Evolutionary conservation across 495 filamentous ascomycete species (phyloP).

Genomic region (Xylaria flabelliformis): DNA sequence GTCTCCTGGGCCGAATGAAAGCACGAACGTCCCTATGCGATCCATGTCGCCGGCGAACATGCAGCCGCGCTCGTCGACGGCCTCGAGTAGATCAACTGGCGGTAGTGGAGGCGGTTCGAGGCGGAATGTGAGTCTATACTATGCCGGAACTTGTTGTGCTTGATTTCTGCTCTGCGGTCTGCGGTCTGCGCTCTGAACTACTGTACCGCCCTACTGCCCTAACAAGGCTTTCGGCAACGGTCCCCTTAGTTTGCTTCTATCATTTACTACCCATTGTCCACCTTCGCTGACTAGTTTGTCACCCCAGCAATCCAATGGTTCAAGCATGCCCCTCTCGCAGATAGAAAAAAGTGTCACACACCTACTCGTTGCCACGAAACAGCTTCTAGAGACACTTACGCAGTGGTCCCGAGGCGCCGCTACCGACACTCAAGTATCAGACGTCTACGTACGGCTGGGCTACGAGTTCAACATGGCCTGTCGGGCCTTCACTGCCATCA

Average conservation of each 20-base stretch:
- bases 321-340: slow-evolving; percentile 70
- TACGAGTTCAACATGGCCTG: slow-evolving; percentile 99
- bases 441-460: slow-evolving; percentile 95
- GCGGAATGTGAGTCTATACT: slow-evolving; percentile 57
- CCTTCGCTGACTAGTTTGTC: slow-evolving; percentile 14
- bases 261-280: slow-evolving; percentile 1
- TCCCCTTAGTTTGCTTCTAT: background rate
- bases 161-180: slow-evolving; percentile 13
- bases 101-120: slow-evolving; percentile 46
- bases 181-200: slow-evolving; percentile 16
- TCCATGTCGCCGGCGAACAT: slow-evolving; percentile 72
- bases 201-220: slow-evolving; percentile 3
- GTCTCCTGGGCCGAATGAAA: slow-evolving; percentile 57
- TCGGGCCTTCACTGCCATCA: slow-evolving; percentile 92
- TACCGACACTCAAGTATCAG: slow-evolving; percentile 91
- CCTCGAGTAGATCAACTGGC: slow-evolving; percentile 45
- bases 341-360: slow-evolving; percentile 99
- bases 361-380: slow-evolving; percentile 95
- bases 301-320: slow-evolving; percentile 50
- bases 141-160: slow-evolving; percentile 16
- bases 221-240: background rate
- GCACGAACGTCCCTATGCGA: slow-evolving; percentile 66
- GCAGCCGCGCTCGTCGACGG: slow-evolving; percentile 56
- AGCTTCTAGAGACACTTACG: slow-evolving; percentile 94
- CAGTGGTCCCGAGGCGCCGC: slow-evolving; percentile 93